These are phyloP conservation scores for Penstemon newberryi DNA, from an alignment of 257 asterid species.

Conservation along the genomic window DNA sequence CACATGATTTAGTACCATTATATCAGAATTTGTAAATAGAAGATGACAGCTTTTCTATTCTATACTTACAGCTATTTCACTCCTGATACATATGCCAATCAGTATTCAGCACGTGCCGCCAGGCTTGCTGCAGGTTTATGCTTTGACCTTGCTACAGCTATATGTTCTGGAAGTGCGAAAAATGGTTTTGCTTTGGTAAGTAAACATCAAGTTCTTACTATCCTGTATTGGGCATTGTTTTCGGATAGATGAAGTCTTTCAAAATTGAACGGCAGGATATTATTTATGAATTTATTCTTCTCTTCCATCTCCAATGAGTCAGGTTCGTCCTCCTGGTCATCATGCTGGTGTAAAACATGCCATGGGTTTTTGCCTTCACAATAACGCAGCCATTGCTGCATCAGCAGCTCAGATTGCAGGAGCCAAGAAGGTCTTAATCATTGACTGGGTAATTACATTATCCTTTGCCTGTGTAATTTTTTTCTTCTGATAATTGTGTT, in stretches of 20 bases:
- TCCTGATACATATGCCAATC: slow-evolving; percentile 94
- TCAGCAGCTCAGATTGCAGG: slow-evolving; percentile 87
- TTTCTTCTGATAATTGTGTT: slow-evolving; percentile 12
- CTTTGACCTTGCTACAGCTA: slow-evolving; percentile 88
- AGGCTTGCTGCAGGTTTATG: slow-evolving; percentile 99
- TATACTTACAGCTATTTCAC: slow-evolving; percentile 84
- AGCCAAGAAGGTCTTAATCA: slow-evolving; percentile 86
- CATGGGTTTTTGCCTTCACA: slow-evolving; percentile 99
- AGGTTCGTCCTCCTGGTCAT: slow-evolving; percentile 99
- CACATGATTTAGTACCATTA: slow-evolving; percentile 12
- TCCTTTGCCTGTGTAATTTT: slow-evolving; percentile 20
- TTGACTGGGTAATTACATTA: slow-evolving; percentile 80
- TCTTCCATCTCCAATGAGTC: slow-evolving; percentile 35
- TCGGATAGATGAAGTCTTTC: slow-evolving; percentile 16
- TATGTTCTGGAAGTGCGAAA: slow-evolving; percentile 72
- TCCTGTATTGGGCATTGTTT: slow-evolving; percentile 21
- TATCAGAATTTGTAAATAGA: slow-evolving; percentile 3
- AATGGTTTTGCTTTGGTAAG: slow-evolving; percentile 99
- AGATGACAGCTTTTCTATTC: slow-evolving; percentile 22
- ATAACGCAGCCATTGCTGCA: slow-evolving; percentile 98
- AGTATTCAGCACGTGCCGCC: slow-evolving; percentile 87
- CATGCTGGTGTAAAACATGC: slow-evolving; percentile 98
- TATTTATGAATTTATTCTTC: slow-evolving; percentile 22
- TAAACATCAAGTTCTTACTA: slow-evolving; percentile 18
- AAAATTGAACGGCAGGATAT: slow-evolving; percentile 12